Conservation (phyloP, 83 land plant species). For the Picea engelmannii region DNA sequence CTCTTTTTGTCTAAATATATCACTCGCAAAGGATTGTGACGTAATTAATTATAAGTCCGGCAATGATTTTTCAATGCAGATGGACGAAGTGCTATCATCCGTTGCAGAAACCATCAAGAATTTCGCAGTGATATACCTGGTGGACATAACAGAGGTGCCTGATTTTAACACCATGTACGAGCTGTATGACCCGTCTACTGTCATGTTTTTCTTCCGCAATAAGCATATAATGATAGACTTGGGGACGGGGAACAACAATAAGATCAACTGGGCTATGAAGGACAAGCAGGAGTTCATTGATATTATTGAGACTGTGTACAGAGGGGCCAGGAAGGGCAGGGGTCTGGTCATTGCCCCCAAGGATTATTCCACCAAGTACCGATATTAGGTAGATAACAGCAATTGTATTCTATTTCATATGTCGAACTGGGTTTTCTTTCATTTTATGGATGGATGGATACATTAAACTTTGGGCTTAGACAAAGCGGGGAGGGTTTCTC, state of each 20-base stretch:
- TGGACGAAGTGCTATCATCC: slow-evolving; percentile 95
- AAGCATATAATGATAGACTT: slow-evolving; percentile 99
- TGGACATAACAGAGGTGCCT: slow-evolving; percentile 94
- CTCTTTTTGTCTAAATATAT: no score
- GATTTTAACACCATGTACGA: slow-evolving; percentile 99
- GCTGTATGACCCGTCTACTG: slow-evolving; percentile 92
- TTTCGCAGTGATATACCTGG: slow-evolving; percentile 94
- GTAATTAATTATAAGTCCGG: no score
- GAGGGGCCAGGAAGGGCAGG: slow-evolving; percentile 97
- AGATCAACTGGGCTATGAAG: slow-evolving; percentile 97
- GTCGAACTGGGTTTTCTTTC: no score
- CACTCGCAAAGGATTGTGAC: no score
- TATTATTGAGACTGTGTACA: slow-evolving; percentile 92
- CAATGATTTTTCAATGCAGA: slow-evolving; percentile 22
- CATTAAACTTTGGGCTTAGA: no score
- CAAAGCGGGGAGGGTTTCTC: no score
- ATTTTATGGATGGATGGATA: no score
- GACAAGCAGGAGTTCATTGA: slow-evolving; percentile 98
- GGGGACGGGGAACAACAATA: slow-evolving; percentile 98
- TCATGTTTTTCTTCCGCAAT: slow-evolving; percentile 99
- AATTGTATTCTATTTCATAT: no score
- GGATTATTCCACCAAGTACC: slow-evolving; percentile 97
- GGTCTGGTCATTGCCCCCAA: slow-evolving; percentile 97
- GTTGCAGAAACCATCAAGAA: slow-evolving; percentile 98
- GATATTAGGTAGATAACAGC: slow-evolving; percentile 14